A percentile compares a stretch with the other conserved stretches of the same genome.
phyloP scores from a whole-genome alignment of 1,284 basidiomycete genomes.

The Mycena sp. region DNA sequence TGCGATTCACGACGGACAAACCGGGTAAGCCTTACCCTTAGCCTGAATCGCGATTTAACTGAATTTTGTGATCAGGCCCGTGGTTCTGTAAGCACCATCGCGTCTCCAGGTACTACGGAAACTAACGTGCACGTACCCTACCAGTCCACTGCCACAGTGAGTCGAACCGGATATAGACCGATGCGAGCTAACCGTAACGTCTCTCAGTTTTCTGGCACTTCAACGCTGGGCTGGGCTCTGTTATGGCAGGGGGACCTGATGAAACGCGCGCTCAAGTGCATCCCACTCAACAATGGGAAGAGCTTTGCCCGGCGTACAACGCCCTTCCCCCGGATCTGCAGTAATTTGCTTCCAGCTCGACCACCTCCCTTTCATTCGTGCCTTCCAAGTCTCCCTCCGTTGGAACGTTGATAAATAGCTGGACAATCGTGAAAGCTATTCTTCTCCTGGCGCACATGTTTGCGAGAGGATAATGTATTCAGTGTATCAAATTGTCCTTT shows the following conservation, averaged over 20 bases:
- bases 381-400: too few species aligned
- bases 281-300: background rate
- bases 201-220: conserved; percentile 55
- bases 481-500: too few species aligned
- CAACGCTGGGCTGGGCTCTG: conserved; percentile 44
- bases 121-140: background rate
- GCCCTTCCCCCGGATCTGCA: conserved; percentile 13
- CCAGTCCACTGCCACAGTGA: conserved; percentile 5
- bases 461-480: too few species aligned
- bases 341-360: background rate
- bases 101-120: background rate
- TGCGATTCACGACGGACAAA: conserved; percentile 48
- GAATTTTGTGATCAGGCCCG: conserved; percentile 45
- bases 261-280: conserved; percentile 33
- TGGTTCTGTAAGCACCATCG: conserved; percentile 57
- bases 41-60: too few species aligned
- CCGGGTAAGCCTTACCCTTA: background rate
- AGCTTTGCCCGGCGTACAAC: conserved; percentile 12
- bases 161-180: background rate
- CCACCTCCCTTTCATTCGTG: too few species aligned
- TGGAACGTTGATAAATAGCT: too few species aligned
- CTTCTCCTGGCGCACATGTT: too few species aligned
- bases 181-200: background rate
- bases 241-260: conserved; percentile 35
- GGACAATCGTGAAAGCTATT: too few species aligned